Percentiles rank a stretch among this genome's conserved stretches.
phyloP scores from a whole-genome alignment of 192 early-diverging fungal species.

The Coemansia sp. region DNA sequence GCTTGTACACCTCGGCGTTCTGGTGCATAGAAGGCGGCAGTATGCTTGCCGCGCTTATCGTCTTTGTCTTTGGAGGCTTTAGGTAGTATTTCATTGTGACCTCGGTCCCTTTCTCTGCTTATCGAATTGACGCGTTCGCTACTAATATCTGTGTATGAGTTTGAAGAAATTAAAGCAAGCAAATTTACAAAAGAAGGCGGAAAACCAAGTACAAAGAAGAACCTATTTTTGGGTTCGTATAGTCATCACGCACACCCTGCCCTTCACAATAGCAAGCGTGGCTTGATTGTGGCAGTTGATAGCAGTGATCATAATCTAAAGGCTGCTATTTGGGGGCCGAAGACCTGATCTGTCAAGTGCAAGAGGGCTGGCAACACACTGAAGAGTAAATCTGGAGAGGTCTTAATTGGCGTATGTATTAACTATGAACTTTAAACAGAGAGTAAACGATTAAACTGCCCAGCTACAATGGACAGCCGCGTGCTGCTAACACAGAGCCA shows the following conservation, averaged over 20 bases:
- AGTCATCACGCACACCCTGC: too few relatives aligned
- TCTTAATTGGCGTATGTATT: too few relatives aligned
- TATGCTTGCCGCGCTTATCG: constrained; percentile 28
- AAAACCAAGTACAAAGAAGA: neutral
- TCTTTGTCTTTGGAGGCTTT: constrained; percentile 51
- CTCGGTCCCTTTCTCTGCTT: neutral
- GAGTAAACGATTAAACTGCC: too few relatives aligned
- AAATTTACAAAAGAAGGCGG: neutral
- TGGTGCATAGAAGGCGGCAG: constrained; percentile 49
- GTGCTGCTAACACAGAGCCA: too few relatives aligned
- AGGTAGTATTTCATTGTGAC: constrained; percentile 44
- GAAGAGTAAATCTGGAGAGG: too few relatives aligned
- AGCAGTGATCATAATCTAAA: neutral
- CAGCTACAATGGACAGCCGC: too few relatives aligned
- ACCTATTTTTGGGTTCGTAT: neutral
- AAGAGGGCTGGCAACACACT: too few relatives aligned
- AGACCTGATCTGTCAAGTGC: too few relatives aligned
- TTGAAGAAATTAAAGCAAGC: neutral
- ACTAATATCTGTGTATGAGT: neutral
- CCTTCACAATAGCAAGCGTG: neutral
- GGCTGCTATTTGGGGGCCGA: neutral
- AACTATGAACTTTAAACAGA: too few relatives aligned
- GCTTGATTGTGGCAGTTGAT: neutral
- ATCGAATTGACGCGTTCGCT: neutral
- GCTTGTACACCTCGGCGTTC: constrained; percentile 41